A percentile compares a stretch with the other conserved stretches of the same genome.
phyloP scores from a whole-genome alignment of 192 early-diverging fungal genomes.

The Mycoemilia scoparia region DNA sequence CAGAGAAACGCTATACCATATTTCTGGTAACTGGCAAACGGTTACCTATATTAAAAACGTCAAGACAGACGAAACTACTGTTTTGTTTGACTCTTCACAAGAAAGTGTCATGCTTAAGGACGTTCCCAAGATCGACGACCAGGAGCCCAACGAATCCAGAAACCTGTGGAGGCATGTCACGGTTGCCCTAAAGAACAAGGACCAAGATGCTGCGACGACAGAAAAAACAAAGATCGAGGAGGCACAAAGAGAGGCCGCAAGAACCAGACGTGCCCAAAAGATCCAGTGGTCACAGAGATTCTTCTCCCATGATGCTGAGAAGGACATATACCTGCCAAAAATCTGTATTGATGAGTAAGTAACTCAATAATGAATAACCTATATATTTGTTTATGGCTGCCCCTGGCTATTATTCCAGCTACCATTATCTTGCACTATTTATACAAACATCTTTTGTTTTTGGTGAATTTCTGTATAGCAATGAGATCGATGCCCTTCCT shows the following conservation, averaged over 20 bases:
- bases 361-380: too few relatives aligned
- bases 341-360: too few relatives aligned
- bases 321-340: constrained; percentile 21
- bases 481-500: constrained; percentile 11
- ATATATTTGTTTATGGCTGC: too few relatives aligned
- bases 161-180: constrained; percentile 63
- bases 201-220: constrained; percentile 46
- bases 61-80: constrained; percentile 23
- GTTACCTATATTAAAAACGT: constrained; percentile 29
- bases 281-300: constrained; percentile 42
- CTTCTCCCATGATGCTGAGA: constrained; percentile 34
- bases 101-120: constrained; percentile 38
- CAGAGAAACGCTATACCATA: constrained; percentile 57
- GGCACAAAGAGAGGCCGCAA: constrained; percentile 39
- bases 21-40: constrained; percentile 79
- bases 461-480: too few relatives aligned
- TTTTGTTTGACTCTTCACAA: constrained; percentile 53
- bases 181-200: constrained; percentile 36
- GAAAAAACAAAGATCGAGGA: constrained; percentile 60
- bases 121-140: constrained; percentile 50
- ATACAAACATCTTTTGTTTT: too few relatives aligned
- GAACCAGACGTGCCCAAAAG: constrained; percentile 31
- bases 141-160: constrained; percentile 69
- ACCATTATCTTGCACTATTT: too few relatives aligned
- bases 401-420: too few relatives aligned